phyloP scores from a whole-genome alignment of 768 basidiomycete species.

The Mycena kentingensis region DNA sequence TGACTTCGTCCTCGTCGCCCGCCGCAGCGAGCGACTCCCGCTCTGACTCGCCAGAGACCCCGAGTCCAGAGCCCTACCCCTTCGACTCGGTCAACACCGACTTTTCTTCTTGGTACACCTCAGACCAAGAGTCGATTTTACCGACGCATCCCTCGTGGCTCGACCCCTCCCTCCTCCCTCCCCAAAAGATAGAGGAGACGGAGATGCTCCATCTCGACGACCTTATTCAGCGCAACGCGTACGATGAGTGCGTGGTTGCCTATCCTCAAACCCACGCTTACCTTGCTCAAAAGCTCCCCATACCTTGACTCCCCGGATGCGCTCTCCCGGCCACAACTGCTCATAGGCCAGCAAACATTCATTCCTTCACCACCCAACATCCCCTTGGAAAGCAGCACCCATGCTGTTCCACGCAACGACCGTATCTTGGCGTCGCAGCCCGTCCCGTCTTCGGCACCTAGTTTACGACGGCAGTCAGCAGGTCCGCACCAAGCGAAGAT shows the following conservation, averaged over 20 bases:
- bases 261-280: conserved; percentile 11
- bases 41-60: conserved; percentile 72
- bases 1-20: conserved; percentile 68
- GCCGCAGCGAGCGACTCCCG: conserved; percentile 59
- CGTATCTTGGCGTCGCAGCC: conserved; percentile 58
- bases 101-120: conserved; percentile 59
- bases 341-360: conserved; percentile 22
- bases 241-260: conserved; percentile 63
- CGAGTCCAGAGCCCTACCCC: conserved; percentile 60
- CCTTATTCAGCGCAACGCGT: conserved; percentile 71
- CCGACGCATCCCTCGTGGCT: conserved; percentile 45
- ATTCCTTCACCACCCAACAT: conserved; percentile 27
- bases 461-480: conserved; percentile 55
- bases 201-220: conserved; percentile 72
- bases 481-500: conserved; percentile 53
- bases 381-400: conserved; percentile 33
- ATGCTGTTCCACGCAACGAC: conserved; percentile 38
- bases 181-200: conserved; percentile 48
- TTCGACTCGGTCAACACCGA: conserved; percentile 51
- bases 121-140: conserved; percentile 44
- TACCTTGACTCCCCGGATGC: conserved; percentile 33
- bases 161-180: conserved; percentile 39
- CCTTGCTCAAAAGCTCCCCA: conserved; percentile 34
- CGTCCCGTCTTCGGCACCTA: conserved; percentile 65
- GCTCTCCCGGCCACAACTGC: conserved; percentile 34